Conservation (phyloP, 164 flowering plant genomes). For the Paratinospora sagittata region DNA sequence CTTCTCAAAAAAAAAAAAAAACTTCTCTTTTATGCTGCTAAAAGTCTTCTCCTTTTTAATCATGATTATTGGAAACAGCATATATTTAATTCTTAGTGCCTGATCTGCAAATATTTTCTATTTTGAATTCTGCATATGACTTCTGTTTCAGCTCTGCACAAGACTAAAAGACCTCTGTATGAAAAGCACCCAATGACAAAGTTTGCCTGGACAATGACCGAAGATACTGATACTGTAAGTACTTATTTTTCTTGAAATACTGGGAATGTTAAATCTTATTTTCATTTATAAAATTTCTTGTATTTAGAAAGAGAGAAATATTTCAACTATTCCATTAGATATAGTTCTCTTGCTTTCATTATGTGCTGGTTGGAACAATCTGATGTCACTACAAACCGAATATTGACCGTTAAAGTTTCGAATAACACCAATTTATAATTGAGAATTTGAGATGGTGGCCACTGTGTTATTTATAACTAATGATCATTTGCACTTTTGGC, state of each 20-base stretch:
- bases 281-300: background rate
- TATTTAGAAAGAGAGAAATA: background rate
- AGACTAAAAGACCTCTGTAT: conserved; percentile 73
- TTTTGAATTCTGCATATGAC: background rate
- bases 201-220: conserved; percentile 85
- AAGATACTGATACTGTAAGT: conserved; percentile 79
- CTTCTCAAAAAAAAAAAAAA: no score
- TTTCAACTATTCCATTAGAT: no score
- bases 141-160: conserved; percentile 56
- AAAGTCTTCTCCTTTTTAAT: no score
- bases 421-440: background rate
- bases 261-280: conserved; percentile 1
- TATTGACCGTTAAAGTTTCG: background rate
- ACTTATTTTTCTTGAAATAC: background rate
- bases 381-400: background rate
- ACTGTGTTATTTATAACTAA: background rate
- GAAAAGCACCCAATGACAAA: conserved; percentile 89
- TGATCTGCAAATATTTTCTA: background rate
- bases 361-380: background rate
- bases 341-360: background rate
- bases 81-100: no score
- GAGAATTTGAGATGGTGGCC: background rate
- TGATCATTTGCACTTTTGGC: background rate
- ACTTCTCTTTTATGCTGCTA: no score
- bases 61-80: no score